Base-by-base conservation (phyloP, 164 flowering plant species). In the Aristolochia contorta region DNA sequence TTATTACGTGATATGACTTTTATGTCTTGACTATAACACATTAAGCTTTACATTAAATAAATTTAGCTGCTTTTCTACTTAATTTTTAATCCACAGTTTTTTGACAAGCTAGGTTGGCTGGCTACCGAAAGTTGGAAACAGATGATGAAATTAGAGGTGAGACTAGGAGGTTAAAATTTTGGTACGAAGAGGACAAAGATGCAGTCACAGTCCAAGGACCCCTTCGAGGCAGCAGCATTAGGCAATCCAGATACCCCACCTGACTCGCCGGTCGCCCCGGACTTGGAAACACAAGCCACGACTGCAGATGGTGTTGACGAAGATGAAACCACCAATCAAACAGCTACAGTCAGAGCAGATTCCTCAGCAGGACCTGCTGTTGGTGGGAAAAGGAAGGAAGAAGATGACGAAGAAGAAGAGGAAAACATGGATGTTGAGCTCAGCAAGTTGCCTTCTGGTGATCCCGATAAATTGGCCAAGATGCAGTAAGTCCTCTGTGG, bases 381-480 rank as follows among this genome's bases (percentile, higher is more conserved):
- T 6, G 71, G 58, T 43, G 74, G 69, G 27, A 87, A 86, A 69
- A 58, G 56, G 46, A 92, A 86, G 68, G 91, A 87, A 20, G 93
- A 87, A 0, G 91, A 89, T 4, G 98, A 92, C 12, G 98, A 89
- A 27, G 98, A 89, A 47, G 97, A 92, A 56, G 98, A 92, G 65
- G 98, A 92, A 58, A 85, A 82, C 65, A 74, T 87, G 88, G 96
- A 92, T n/a, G 84, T 85, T 61, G 93, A 89, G 76, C 82, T 92
- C 32, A 76, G 79, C 32, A 89, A 86, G 73, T 55, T 82, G 14
- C 65, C 81, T 0, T 53, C 91, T 18, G 82, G 82, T 19, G 98
- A 92, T 64, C 96, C 96, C 61, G 79, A 76, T 53, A 89, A 89
- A 67, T 76, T 77, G 87, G 93, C 86, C 64, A 85, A 85, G 73